Evolutionary conservation across 2,329 filamentous ascomycete genomes (phyloP).

Genomic region (Parastagonospora avenae): DNA sequence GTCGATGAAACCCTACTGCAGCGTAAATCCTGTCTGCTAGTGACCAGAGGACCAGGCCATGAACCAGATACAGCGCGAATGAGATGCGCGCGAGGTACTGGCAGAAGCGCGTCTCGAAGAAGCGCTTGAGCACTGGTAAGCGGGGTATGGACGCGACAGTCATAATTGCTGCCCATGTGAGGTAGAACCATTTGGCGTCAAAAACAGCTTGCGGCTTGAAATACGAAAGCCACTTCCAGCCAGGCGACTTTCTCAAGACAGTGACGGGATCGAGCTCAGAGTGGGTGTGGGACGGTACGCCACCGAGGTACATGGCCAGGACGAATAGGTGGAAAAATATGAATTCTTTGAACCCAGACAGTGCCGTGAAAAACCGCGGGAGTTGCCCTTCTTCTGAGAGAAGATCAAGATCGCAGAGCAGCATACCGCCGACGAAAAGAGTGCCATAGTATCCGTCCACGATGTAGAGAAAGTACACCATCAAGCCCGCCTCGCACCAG

Average conservation of each 20-base stretch:
- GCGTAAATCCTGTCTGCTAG: constrained; percentile 65
- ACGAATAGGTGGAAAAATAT: constrained; percentile 51
- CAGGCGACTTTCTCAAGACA: constrained; percentile 59
- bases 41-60: constrained; percentile 54
- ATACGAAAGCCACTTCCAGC: constrained; percentile 65
- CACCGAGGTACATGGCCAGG: constrained; percentile 62
- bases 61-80: constrained; percentile 64
- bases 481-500: constrained; percentile 58
- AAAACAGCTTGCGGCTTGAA: constrained; percentile 70
- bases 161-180: constrained; percentile 65
- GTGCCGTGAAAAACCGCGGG: constrained; percentile 55
- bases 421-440: constrained; percentile 43
- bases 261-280: constrained; percentile 46
- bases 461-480: constrained; percentile 71
- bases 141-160: constrained; percentile 62
- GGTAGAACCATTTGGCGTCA: constrained; percentile 71
- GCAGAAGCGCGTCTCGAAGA: constrained; percentile 56
- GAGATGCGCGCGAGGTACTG: constrained; percentile 64
- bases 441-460: constrained; percentile 66
- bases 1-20: constrained; percentile 61
- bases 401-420: constrained; percentile 46
- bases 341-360: constrained; percentile 57
- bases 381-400: constrained; percentile 33
- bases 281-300: constrained; percentile 60
- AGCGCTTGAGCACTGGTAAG: constrained; percentile 56